These are phyloP conservation scores for Populus simonii DNA, from an alignment of 345 rosid genomes.

Conservation along the genomic window DNA sequence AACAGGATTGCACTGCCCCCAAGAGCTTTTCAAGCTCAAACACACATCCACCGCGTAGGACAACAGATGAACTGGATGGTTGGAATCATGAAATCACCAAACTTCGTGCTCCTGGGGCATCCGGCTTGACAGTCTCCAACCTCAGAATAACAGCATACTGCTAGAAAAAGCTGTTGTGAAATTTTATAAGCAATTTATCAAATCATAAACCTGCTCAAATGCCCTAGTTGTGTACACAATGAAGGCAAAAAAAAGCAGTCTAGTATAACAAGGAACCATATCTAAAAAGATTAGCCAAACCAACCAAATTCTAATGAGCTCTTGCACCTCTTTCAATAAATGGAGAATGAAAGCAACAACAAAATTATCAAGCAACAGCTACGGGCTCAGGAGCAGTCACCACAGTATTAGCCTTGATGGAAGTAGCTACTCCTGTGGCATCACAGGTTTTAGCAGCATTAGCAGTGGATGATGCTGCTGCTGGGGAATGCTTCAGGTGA, in stretches of 20 bases:
- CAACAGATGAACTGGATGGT: not conserved
- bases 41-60: not conserved
- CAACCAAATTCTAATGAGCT: not conserved
- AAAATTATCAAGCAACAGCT: constrained; percentile 42
- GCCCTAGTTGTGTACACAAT: constrained; percentile 5
- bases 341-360: not conserved
- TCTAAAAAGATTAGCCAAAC: not conserved
- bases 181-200: not conserved
- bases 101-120: not conserved
- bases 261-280: not conserved
- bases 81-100: not conserved
- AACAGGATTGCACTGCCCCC: not conserved
- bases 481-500: constrained; percentile 56
- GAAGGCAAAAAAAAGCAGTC: not conserved
- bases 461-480: constrained; percentile 30
- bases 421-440: constrained; percentile 11
- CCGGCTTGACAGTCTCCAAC: not conserved
- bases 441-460: constrained; percentile 31
- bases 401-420: constrained; percentile 22
- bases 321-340: not conserved
- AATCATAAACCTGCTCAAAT: not conserved
- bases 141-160: not conserved
- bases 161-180: not conserved
- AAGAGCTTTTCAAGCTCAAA: not conserved
- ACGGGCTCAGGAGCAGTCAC: constrained; percentile 37